Base-by-base conservation (phyloP, 148 eudicot genomes). In the Rhododendron williamsianum region DNA sequence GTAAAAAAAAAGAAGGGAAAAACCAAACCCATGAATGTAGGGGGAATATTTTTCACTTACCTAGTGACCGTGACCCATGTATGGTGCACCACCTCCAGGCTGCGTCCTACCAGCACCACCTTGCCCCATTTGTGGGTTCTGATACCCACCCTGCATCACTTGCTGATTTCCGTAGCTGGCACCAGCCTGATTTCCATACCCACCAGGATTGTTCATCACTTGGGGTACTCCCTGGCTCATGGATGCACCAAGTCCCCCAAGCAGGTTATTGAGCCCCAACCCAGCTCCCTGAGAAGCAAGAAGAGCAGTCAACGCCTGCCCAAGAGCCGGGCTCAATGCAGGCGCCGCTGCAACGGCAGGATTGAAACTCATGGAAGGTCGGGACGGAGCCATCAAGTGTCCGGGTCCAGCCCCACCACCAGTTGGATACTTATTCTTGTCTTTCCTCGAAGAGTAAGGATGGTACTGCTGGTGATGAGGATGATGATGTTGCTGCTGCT, bases 251-350 rank as follows among this genome's bases (percentile, higher is more conserved):
- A 94, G 88, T 1, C 93, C 92, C 9, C 98, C 98, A 85, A 94
- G 88, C 87, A 95, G 85, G 80, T 90, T 93, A 86, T 88, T 88
- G 79, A 95, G 80, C 48, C 97, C 98, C 84, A 95, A 90, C 2
- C 98, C 97, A 36, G 92, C 94, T 3, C 98, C 97, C 84, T 94
- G 98, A 1, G 91, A 65, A 9, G 98, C 96, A 84, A 95, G 84
- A 86, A 95, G 84, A 0, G 98, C 98, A 3, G 94, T 91, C 86
- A 95, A 84, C 6, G 98, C 98, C 88, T 95, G 98, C 18, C 98
- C 98, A 58, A 95, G 89, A 36, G 95, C 96, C 0, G 97, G 97
- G 77, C 85, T 91, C 81, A 93, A 80, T 11, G 85, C 92, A 1
- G 89, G 91, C 3, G 91, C 83, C 1, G 91, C 86, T 21, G 90